Base-by-base conservation (phyloP, 129 eudicot genomes). In the Oenanthe sinensis region DNA sequence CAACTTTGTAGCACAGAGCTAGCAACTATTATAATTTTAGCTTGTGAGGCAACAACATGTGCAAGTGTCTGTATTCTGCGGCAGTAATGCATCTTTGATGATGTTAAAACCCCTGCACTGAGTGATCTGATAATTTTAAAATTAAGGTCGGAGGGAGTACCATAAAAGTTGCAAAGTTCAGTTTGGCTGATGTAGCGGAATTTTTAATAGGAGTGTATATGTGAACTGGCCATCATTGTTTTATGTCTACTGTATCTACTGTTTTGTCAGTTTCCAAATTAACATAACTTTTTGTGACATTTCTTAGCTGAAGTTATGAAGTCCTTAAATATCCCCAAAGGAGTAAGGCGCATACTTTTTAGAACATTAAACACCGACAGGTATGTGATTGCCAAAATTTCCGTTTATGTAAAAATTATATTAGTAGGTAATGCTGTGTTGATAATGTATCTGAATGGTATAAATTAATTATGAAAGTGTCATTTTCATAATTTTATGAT, bases 331-430 rank as follows among this genome's bases (percentile, higher is more conserved):
- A 90, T 90, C 40, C 94, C 91, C 15, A 84, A 79, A 79, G 94
- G 91, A 63, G 88, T 90, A 46, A 83, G 79, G 80, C 84, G 94
- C 20, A 89, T 90, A 74, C 82, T 90, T 40, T 90, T 87, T 87
- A 85, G 89, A 76, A 90, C 91, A 39, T 77, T 87, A 47, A 90
- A 90, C 85, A 87, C 94, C 0, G 91, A 90, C 86, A 90, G 94
- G 94, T 90, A 80, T 71, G 19, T 42, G 52, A 17, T 39, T 8
- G 17, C 20, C 44, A 26, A n/a, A 28, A 48, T 45, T 58, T 30
- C 43, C 12, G 30, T 58, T 75, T 22, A 55, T 55, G 13, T 55
- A 22, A 50, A 48, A 52, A 4, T 52, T 52, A 52, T 52, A 52
- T 52, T 17, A 20, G 65, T 55, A 55, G 28, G 24, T 55, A 55